Base-by-base conservation (phyloP, 345 rosid genomes). In the Jatropha curcas region DNA sequence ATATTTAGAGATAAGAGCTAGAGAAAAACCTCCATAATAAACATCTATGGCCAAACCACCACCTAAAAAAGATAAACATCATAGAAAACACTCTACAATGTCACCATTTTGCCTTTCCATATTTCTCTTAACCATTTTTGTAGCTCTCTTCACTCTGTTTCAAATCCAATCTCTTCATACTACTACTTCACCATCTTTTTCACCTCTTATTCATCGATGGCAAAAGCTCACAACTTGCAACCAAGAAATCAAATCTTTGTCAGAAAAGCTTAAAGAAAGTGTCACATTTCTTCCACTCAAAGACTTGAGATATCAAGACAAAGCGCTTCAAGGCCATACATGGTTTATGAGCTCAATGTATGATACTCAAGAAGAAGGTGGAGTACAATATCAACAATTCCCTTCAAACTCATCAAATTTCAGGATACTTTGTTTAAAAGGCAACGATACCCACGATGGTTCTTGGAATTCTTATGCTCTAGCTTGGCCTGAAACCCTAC, bases 311-410 rank as follows among this genome's bases (percentile, higher is more conserved):
- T 90, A 79, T 58, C 46, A 88, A 13, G 71, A 76, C 39, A 81
- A 74, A 58, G 77, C 90, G 28, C 86, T 79, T 0, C 55, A 78
- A 12, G 96, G 90, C 56, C 91, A 88, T 75, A 88, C 91, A 0
- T 90, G 93, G 96, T 90, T 90, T 76, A 90, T 88, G 90, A 90
- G 93, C 80, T 89, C 97, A 33, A 70, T 85, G 72, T 71, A 80
- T 24, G 95, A 89, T 73, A 80, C 72, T 25, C 93, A 78, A 31
- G 87, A 85, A n/a, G 82, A 86, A 66, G 90, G 85, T 0, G 90
- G 82, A 70, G 98, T 82, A 14, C 97, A 89, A 24, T 81, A 82
- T 64, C 92, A 88, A 72, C 81, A 84, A 45, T 89, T 93, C 71
- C 95, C 97, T 1, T 88, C 97, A 2, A 43, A 81, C 5, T 68